Percentiles rank a stretch among this genome's conserved stretches.
Conservation (phyloP, 2,329 filamentous ascomycete species). For the Aspergillus sp. region DNA sequence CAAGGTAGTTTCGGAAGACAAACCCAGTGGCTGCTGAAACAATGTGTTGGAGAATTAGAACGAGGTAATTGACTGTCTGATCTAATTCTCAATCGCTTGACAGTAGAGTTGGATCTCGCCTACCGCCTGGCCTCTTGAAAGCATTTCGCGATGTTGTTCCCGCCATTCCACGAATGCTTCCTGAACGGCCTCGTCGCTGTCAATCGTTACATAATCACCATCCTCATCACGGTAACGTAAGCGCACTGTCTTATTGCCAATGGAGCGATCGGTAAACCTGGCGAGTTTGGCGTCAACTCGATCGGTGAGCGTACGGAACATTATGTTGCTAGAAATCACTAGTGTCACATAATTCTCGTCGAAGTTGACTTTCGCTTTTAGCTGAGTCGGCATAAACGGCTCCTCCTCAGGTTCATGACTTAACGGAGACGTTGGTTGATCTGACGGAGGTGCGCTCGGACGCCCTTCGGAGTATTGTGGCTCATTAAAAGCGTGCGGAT, state of each 20-base stretch:
- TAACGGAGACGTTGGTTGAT: conserved; percentile 36
- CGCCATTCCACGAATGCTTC: conserved; percentile 95
- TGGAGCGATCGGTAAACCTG: conserved; percentile 79
- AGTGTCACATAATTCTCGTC: conserved; percentile 90
- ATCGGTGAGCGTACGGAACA: conserved; percentile 89
- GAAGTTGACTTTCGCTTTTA: conserved; percentile 95
- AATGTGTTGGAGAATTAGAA: background rate
- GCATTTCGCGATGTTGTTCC: conserved; percentile 66
- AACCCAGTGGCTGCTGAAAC: conserved; percentile 10
- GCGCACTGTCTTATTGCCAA: conserved; percentile 78
- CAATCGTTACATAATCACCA: conserved; percentile 87
- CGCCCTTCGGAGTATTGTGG: conserved; percentile 38
- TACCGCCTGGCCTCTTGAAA: conserved; percentile 69
- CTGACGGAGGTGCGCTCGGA: conserved; percentile 26
- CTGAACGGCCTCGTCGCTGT: conserved; percentile 93
- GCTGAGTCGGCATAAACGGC: conserved; percentile 65
- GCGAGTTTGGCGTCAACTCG: conserved; percentile 94
- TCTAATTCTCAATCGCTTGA: conserved; percentile 52
- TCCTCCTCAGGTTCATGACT: conserved; percentile 38
- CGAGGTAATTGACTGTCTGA: conserved; percentile 2
- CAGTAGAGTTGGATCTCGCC: conserved; percentile 91
- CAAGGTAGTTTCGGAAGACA: conserved; percentile 15
- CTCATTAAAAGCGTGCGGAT: conserved; percentile 38
- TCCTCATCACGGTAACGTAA: conserved; percentile 91
- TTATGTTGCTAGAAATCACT: conserved; percentile 94